Evolutionary conservation across 257 asterid species (phyloP), one percentile per base, ranked within the genome.

Genomic region (Solanum piurae): DNA sequence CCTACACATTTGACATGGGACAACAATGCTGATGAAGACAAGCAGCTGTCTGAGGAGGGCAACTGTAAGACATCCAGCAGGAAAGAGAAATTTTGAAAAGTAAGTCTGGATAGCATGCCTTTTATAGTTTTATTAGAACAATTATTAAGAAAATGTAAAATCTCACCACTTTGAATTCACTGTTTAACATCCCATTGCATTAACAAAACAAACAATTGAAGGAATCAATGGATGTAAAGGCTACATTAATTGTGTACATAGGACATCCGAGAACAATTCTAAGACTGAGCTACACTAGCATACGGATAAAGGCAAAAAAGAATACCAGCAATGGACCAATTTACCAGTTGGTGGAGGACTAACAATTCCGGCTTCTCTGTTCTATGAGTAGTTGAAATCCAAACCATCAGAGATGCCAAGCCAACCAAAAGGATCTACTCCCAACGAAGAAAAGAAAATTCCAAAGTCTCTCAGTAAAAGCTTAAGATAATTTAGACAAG

Each of bases 301-400:
- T 16, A 29, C 4, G 49, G 62, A 64, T 25, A 71, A 49, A 86
- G 83, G 87, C 69, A 71, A 84, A 72, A 88, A 89, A 31, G 42
- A 76, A 76, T 95, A 95, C 99, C 99, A 86, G 99, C 96, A 89
- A 93, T 91, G 34, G 92, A 91, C 99, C 99, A 97, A 91, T 95
- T 97, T 87, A 94, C 92, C 84, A 95, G 88, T 93, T 95, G 99
- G 95, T 97, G 99, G 69, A 93, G 74, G 68, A 89, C 93, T 90
- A 89, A 96, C 91, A 94, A 88, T 89, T 95, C 98, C 90, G 92
- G 98, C 83, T 95, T 97, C 89, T 97, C 95, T 74, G 98, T 92
- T 94, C 99, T 93, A 89, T 90, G 99, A 91, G 95, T 92, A 27
- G 99, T 95, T 89, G 99, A 97, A 88, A 97, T 84, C 79, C 95